A percentile compares a stretch with the other conserved stretches of the same genome.
Conservation (phyloP, 805 yeast species). For the Wickerhamiella hasegawae region DNA sequence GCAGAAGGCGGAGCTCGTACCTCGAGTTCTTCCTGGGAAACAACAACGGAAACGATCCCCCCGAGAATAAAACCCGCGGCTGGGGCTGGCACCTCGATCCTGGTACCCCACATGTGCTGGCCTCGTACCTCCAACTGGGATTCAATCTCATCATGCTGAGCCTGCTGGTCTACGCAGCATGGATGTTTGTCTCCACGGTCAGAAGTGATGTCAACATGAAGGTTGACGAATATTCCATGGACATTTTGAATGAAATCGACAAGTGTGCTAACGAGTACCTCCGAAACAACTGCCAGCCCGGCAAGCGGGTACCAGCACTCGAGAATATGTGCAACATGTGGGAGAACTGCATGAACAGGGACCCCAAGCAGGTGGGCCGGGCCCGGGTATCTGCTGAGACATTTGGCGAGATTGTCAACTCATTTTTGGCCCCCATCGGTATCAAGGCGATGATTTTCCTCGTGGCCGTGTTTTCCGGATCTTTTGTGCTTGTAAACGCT, state of each 20-base stretch:
- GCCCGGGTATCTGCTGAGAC: slow-evolving; percentile 68
- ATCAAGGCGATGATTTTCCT: slow-evolving; percentile 42
- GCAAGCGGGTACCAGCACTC: slow-evolving; percentile 59
- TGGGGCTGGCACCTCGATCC: neutral
- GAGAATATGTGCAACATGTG: slow-evolving; percentile 55
- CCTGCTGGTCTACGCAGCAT: slow-evolving; percentile 34
- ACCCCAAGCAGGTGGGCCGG: slow-evolving; percentile 49
- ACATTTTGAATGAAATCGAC: slow-evolving; percentile 47
- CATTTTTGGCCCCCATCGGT: slow-evolving; percentile 55
- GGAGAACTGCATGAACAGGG: slow-evolving; percentile 71
- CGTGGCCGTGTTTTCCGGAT: slow-evolving; percentile 16
- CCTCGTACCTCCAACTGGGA: slow-evolving; percentile 46
- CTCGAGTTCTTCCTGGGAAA: neutral
- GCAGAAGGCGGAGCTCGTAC: neutral
- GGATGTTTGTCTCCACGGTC: slow-evolving; percentile 38
- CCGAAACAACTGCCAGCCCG: slow-evolving; percentile 49
- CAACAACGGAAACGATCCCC: neutral
- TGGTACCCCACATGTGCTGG: slow-evolving; percentile 22
- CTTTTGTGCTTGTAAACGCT: slow-evolving; percentile 18
- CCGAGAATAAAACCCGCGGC: neutral
- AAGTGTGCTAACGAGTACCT: slow-evolving; percentile 54
- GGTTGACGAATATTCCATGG: slow-evolving; percentile 44
- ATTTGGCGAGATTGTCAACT: slow-evolving; percentile 65
- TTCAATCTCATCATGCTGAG: slow-evolving; percentile 40
- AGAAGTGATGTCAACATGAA: slow-evolving; percentile 55